phyloP scores from a whole-genome alignment of 2,329 filamentous ascomycete genomes.

The Phaeosphaeriaceae sp. region DNA sequence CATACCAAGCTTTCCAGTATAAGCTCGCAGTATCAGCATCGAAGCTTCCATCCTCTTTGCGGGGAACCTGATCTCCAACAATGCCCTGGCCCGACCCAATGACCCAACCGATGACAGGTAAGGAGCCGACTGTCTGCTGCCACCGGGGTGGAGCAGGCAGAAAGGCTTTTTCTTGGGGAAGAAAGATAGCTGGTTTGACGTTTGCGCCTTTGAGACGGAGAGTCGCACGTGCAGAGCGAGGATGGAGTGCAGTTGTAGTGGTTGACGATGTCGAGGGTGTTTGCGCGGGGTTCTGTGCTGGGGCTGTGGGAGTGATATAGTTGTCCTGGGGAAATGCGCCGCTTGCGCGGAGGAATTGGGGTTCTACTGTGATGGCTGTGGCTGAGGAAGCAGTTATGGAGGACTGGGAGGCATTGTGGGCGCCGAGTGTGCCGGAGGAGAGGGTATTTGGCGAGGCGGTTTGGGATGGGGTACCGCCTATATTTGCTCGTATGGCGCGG shows the following conservation, averaged over 20 bases:
- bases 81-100: slow-evolving; percentile 60
- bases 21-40: slow-evolving; percentile 71
- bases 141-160: slow-evolving; percentile 52
- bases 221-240: slow-evolving; percentile 28
- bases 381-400: slow-evolving; percentile 50
- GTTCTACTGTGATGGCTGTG: slow-evolving; percentile 26
- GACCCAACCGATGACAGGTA: slow-evolving; percentile 59
- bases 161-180: slow-evolving; percentile 55
- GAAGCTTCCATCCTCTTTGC: slow-evolving; percentile 75
- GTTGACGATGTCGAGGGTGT: slow-evolving; percentile 14
- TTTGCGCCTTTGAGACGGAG: slow-evolving; percentile 44
- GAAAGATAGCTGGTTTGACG: slow-evolving; percentile 47
- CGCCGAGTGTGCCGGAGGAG: slow-evolving; percentile 41
- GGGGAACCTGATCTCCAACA: slow-evolving; percentile 77
- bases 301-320: slow-evolving; percentile 43
- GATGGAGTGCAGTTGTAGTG: slow-evolving; percentile 29
- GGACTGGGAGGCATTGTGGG: slow-evolving; percentile 29
- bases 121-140: slow-evolving; percentile 50
- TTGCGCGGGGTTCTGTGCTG: slow-evolving; percentile 2
- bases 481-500: slow-evolving; percentile 49
- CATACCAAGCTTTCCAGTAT: slow-evolving; percentile 67
- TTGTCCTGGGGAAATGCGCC: slow-evolving; percentile 37
- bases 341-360: slow-evolving; percentile 22
- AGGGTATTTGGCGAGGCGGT: slow-evolving; percentile 45
- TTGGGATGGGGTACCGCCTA: slow-evolving; percentile 30